A percentile compares a stretch with the other conserved stretches of the same genome.
Conservation (phyloP, 371 early-diverging fungal species). For the Circinella umbellata region DNA sequence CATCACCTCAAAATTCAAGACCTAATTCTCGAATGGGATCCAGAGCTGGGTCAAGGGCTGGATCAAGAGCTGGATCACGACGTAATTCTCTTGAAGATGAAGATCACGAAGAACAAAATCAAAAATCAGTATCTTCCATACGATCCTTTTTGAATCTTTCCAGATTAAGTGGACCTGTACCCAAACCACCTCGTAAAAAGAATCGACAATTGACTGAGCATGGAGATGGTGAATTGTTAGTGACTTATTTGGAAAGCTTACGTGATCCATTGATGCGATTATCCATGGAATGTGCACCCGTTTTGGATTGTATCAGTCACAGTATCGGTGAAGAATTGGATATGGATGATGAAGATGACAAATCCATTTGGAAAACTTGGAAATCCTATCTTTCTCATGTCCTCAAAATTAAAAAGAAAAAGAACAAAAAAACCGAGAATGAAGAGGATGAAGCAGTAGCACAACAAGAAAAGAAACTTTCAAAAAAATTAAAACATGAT, state of each 20-base stretch:
- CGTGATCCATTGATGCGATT: constrained; percentile 59
- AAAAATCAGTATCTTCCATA: constrained; percentile 42
- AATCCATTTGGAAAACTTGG: constrained; percentile 45
- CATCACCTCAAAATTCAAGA: constrained; percentile 18
- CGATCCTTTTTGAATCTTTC: constrained; percentile 37
- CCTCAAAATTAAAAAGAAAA: constrained; percentile 26
- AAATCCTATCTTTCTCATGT: constrained; percentile 35
- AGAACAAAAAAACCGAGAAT: constrained; percentile 14
- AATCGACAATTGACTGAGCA: constrained; percentile 53
- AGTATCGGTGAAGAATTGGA: constrained; percentile 45
- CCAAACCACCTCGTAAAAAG: constrained; percentile 42
- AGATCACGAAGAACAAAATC: constrained; percentile 25
- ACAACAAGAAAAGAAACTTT: not conserved
- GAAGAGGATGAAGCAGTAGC: not conserved
- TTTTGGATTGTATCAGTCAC: constrained; percentile 50
- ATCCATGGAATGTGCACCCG: constrained; percentile 51
- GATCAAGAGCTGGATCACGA: constrained; percentile 13
- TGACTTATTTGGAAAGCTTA: constrained; percentile 59
- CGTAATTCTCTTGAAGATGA: constrained; percentile 21
- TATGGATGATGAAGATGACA: constrained; percentile 55
- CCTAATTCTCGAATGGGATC: constrained; percentile 12
- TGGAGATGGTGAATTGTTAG: constrained; percentile 56
- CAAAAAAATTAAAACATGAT: constrained; percentile 5
- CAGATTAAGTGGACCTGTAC: constrained; percentile 9
- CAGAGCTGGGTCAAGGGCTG: constrained; percentile 7